Conservation (phyloP, 2,329 filamentous ascomycete species). For the Colletotrichum liriopes region DNA sequence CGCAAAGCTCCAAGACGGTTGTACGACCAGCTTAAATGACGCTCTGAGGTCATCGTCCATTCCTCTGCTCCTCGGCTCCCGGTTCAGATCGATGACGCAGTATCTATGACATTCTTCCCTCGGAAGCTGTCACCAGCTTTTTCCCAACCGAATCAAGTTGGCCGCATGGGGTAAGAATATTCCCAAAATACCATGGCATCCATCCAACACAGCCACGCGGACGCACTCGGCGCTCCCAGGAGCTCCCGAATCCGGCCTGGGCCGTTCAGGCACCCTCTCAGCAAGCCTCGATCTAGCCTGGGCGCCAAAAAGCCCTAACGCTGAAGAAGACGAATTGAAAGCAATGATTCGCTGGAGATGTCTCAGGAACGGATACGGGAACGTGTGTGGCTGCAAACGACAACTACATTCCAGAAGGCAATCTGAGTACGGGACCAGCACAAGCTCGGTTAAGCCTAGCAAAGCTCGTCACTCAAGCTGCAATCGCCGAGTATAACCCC, state of each 20-base stretch:
- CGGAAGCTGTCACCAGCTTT: background rate
- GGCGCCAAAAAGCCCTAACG: constrained; percentile 5
- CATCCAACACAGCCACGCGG: background rate
- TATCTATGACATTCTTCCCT: background rate
- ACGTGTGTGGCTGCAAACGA: constrained; percentile 32
- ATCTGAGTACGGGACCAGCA: constrained; percentile 24
- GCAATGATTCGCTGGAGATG: constrained; percentile 5
- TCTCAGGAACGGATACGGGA: constrained; percentile 31
- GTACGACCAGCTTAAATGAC: no score
- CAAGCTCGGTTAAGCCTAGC: background rate
- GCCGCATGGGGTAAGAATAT: background rate
- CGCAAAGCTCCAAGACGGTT: background rate
- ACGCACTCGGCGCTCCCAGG: constrained; percentile 16
- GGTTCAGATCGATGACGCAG: constrained; percentile 7
- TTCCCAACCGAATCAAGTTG: background rate
- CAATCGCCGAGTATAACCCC: background rate
- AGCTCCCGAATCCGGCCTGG: constrained; percentile 29
- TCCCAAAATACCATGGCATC: background rate
- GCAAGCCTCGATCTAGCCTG: constrained; percentile 17
- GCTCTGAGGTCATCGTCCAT: background rate
- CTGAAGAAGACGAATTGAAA: background rate
- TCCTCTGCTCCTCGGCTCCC: background rate
- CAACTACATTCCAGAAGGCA: constrained; percentile 27
- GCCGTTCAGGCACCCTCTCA: constrained; percentile 17
- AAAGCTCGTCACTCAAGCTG: constrained; percentile 10